These are phyloP conservation scores for Collybia mongolica DNA, from an alignment of 768 basidiomycete genomes.

Conservation along the genomic window DNA sequence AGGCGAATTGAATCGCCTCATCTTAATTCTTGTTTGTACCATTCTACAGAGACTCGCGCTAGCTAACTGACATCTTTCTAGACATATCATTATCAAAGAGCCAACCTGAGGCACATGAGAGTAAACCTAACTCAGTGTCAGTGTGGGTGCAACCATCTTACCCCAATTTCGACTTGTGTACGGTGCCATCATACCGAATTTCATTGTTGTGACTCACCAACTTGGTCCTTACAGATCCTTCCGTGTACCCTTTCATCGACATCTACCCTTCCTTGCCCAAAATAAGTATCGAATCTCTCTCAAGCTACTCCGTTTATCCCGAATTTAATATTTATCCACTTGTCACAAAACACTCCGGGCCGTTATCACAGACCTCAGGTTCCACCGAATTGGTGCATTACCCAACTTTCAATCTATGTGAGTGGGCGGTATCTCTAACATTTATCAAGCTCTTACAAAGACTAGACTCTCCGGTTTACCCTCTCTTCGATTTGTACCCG, in stretches of 20 bases:
- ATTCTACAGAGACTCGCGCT: too few relatives aligned
- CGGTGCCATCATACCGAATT: neutral
- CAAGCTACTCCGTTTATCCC: slow-evolving; percentile 23
- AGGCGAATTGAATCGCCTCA: too few relatives aligned
- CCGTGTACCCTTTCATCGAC: slow-evolving; percentile 25
- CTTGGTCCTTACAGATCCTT: slow-evolving; percentile 30
- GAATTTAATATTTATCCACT: slow-evolving; percentile 19
- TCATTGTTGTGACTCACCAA: neutral
- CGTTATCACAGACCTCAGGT: slow-evolving; percentile 9
- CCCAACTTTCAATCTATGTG: slow-evolving; percentile 15
- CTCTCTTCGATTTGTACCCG: slow-evolving; percentile 42
- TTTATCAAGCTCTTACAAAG: neutral
- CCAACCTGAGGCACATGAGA: too few relatives aligned
- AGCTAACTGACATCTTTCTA: too few relatives aligned
- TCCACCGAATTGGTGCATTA: slow-evolving; percentile 6
- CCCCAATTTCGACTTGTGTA: slow-evolving; percentile 2
- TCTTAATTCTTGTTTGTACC: too few relatives aligned
- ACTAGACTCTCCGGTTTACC: slow-evolving; percentile 31
- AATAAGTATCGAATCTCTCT: neutral
- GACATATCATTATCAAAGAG: too few relatives aligned
- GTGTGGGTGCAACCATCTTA: neutral
- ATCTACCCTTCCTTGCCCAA: slow-evolving; percentile 16
- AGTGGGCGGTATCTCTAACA: neutral
- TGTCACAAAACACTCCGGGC: neutral
- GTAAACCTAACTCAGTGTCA: neutral